Evolutionary conservation across 1,284 basidiomycete species (phyloP).

Genomic region (Calocybe gambosa): DNA sequence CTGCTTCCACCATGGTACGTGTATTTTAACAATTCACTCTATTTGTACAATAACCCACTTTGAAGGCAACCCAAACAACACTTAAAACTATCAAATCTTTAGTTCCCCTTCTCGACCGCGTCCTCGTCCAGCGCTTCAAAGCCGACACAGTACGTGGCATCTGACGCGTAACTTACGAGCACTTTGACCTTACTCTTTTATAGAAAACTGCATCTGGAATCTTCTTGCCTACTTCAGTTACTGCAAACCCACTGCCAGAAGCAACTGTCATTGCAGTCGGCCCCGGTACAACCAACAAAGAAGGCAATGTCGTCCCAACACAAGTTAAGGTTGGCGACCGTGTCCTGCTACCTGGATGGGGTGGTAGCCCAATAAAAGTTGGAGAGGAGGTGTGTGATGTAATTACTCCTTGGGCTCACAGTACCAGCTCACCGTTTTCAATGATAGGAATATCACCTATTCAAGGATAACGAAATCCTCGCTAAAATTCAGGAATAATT

Average conservation of each 20-base stretch:
- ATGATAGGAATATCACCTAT: constrained; percentile 85
- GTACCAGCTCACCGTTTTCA: constrained; percentile 3
- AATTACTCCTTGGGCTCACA: neutral
- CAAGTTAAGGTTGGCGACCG: constrained; percentile 86
- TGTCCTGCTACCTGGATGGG: constrained; percentile 93
- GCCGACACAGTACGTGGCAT: constrained; percentile 69
- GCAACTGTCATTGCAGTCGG: constrained; percentile 96
- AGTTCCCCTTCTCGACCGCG: constrained; percentile 91
- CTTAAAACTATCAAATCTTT: constrained; percentile 94
- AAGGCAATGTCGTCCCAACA: constrained; percentile 75
- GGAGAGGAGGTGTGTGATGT: constrained; percentile 81
- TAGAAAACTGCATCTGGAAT: constrained; percentile 94
- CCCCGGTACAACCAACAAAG: constrained; percentile 86
- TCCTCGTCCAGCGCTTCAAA: constrained; percentile 97
- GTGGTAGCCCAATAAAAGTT: constrained; percentile 93
- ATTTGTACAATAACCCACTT: neutral
- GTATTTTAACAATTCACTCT: neutral
- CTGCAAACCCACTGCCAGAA: constrained; percentile 83
- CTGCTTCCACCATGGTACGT: constrained; percentile 3
- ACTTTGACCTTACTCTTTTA: neutral
- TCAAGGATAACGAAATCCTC: constrained; percentile 94
- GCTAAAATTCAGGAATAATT: constrained; percentile 93
- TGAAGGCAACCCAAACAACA: constrained; percentile 71
- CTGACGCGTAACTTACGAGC: neutral
- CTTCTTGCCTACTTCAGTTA: constrained; percentile 88